Evolutionary conservation across 345 rosid genomes (phyloP).

Genomic region (Populus nigra): DNA sequence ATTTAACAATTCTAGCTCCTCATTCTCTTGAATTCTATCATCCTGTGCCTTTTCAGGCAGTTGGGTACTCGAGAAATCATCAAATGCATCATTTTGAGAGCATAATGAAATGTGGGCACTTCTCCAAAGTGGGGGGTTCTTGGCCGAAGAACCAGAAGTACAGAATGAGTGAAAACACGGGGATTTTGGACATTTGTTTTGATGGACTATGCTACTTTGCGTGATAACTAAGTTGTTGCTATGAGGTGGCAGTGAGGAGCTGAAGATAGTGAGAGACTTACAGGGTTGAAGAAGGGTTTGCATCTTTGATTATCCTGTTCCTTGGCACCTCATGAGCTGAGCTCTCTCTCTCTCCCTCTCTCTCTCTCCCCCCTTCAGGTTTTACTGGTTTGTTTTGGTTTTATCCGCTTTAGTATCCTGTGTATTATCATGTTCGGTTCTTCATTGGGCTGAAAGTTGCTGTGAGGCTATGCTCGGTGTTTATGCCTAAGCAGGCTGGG

Average conservation of each 20-base stretch:
- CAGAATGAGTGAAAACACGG: constrained; percentile 22
- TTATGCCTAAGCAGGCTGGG: neutral
- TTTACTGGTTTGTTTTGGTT: neutral
- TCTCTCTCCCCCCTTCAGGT: neutral
- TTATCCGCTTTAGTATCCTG: neutral
- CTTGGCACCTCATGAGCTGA: constrained; percentile 19
- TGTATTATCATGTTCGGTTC: neutral
- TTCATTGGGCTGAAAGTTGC: neutral
- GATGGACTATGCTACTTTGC: constrained; percentile 3
- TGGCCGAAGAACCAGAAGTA: neutral
- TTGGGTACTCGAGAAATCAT: constrained; percentile 33
- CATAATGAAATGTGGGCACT: constrained; percentile 30
- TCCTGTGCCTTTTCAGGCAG: constrained; percentile 31
- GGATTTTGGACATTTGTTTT: constrained; percentile 19
- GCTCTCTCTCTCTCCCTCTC: neutral
- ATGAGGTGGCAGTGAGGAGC: constrained; percentile 15
- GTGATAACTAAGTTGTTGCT: neutral
- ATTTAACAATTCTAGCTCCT: constrained; percentile 61
- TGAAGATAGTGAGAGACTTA: constrained; percentile 37
- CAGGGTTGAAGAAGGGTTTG: constrained; percentile 48
- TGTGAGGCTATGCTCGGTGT: neutral
- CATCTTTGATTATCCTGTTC: constrained; percentile 47
- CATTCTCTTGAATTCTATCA: constrained; percentile 28
- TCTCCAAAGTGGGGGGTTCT: constrained; percentile 26
- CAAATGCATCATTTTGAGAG: constrained; percentile 37